phyloP scores from a whole-genome alignment of 225 moss, liverwort and hornwort genomes.

The Physcomitrellopsis africana region DNA sequence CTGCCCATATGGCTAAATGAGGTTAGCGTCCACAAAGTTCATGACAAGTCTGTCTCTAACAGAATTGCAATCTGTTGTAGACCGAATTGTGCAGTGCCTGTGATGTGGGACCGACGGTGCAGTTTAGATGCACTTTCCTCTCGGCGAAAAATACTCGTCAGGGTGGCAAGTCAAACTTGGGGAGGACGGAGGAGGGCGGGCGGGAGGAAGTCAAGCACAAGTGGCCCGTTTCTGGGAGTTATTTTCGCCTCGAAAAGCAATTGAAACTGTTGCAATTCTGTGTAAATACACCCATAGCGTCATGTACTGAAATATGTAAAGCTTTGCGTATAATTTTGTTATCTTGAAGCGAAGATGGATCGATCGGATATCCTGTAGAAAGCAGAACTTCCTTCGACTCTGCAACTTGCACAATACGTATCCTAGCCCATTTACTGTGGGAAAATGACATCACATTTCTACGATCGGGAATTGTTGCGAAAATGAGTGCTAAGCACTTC shows the following conservation, averaged over 20 bases:
- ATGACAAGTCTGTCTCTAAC: no score
- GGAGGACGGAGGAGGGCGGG: background rate
- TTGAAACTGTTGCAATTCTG: constrained; percentile 22
- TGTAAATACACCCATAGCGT: background rate
- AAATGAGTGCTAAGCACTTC: constrained; percentile 7
- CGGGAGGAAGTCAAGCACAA: constrained; percentile 32
- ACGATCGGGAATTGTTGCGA: background rate
- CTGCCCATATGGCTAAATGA: no score
- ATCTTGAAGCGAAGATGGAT: background rate
- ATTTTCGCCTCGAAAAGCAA: constrained; percentile 22
- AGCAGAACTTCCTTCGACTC: no score
- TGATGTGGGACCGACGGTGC: no score
- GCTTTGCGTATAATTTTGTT: constrained; percentile 13
- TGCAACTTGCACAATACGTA: background rate
- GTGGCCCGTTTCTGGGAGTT: constrained; percentile 23
- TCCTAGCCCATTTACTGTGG: constrained; percentile 33
- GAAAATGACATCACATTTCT: background rate
- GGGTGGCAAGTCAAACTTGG: background rate
- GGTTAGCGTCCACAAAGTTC: no score
- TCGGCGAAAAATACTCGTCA: background rate
- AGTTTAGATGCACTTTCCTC: no score
- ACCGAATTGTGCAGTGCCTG: no score
- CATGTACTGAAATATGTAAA: background rate
- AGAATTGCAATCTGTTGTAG: no score
- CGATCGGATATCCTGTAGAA: no score